Percentiles rank a stretch among this genome's conserved stretches.
These are phyloP conservation scores for Santalum album DNA, from an alignment of 164 flowering plant genomes.

Conservation along the genomic window DNA sequence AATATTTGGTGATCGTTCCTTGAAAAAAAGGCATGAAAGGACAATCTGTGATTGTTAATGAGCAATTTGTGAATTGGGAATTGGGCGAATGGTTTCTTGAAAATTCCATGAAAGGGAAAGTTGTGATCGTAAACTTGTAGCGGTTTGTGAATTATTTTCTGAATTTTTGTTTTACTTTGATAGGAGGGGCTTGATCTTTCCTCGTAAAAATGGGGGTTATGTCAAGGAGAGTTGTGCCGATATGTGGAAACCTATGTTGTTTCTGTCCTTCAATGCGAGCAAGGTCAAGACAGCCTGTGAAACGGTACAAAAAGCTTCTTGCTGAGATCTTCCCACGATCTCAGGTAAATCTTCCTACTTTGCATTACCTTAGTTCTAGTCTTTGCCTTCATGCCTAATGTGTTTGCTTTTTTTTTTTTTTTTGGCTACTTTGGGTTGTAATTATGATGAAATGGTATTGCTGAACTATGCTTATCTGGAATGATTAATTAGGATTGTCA, in stretches of 20 bases:
- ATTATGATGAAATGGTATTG: no score
- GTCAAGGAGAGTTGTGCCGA: constrained; percentile 80
- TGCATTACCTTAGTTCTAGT: not conserved
- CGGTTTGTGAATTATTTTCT: not conserved
- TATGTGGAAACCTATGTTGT: constrained; percentile 72
- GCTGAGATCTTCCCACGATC: constrained; percentile 68
- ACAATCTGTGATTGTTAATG: not conserved
- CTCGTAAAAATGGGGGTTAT: constrained; percentile 62
- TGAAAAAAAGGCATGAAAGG: no score
- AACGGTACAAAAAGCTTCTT: constrained; percentile 78
- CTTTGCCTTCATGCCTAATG: not conserved
- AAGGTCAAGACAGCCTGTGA: constrained; percentile 83
- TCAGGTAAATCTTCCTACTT: constrained; percentile 34
- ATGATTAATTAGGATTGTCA: no score
- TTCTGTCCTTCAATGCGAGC: constrained; percentile 84
- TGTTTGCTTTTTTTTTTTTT: no score
- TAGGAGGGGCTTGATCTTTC: constrained; percentile 12
- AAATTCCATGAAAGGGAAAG: no score
- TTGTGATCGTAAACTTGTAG: no score
- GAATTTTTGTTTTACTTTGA: not conserved
- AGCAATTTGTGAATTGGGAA: not conserved
- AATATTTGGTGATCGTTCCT: no score
- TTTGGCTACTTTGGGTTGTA: no score
- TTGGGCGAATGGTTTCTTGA: no score
- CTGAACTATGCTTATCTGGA: no score